A percentile compares a stretch with the other conserved stretches of the same genome.
Conservation (phyloP, 1,284 basidiomycete genomes). For the Phellopilus nigrolimitatus region DNA sequence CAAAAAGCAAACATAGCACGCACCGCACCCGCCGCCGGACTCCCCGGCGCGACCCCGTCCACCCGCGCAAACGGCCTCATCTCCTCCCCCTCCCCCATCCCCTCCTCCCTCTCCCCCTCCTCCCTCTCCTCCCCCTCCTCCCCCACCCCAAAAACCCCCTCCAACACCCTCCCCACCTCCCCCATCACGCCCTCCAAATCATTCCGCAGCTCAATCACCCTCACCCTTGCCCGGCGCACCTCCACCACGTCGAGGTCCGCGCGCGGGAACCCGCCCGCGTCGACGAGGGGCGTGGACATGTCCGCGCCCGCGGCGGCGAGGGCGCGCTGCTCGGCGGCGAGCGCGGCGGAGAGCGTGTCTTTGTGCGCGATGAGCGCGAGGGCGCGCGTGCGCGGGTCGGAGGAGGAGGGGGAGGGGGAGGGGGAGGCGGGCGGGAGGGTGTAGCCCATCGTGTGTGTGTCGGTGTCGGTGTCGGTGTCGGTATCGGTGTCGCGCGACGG, state of each 20-base stretch:
- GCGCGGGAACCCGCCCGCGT: slow-evolving; percentile 81
- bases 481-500: too few relatives aligned
- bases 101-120: slow-evolving; percentile 23
- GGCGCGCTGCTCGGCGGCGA: slow-evolving; percentile 54
- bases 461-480: too few relatives aligned
- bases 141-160: slow-evolving; percentile 55
- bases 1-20: slow-evolving; percentile 27
- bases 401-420: too few relatives aligned
- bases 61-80: slow-evolving; percentile 69
- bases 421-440: too few relatives aligned
- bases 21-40: slow-evolving; percentile 78
- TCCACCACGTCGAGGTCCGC: slow-evolving; percentile 81
- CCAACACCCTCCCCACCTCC: slow-evolving; percentile 61
- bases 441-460: too few relatives aligned
- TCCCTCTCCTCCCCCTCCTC: slow-evolving; percentile 15
- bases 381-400: slow-evolving; percentile 32
- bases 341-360: slow-evolving; percentile 58
- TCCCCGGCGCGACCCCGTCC: slow-evolving; percentile 68
- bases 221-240: slow-evolving; percentile 67
- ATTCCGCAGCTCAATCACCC: slow-evolving; percentile 74
- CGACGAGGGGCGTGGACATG: slow-evolving; percentile 70
- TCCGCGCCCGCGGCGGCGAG: slow-evolving; percentile 56
- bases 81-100: slow-evolving; percentile 22
- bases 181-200: slow-evolving; percentile 66
- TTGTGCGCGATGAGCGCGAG: slow-evolving; percentile 57